Evolutionary conservation across 2,329 filamentous ascomycete species (phyloP).

Genomic region (Trichoderma citrinoviride): DNA sequence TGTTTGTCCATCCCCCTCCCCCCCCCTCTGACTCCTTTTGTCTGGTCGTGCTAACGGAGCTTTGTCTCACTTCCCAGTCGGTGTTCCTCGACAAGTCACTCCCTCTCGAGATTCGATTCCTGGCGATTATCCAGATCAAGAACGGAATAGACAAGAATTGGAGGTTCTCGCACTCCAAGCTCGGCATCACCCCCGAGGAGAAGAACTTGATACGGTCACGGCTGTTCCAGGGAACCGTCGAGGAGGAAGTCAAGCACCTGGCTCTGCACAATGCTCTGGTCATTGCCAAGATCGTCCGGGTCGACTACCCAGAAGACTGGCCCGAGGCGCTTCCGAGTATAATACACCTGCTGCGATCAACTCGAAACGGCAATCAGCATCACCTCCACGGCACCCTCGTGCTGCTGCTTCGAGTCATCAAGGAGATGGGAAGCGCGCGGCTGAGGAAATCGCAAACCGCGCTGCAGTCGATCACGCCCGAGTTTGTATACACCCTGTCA

Average conservation of each 20-base stretch:
- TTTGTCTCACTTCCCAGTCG: constrained; percentile 35
- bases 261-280: constrained; percentile 87
- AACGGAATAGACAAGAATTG: constrained; percentile 96
- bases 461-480: constrained; percentile 74
- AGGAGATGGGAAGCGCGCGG: constrained; percentile 81
- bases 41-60: neutral
- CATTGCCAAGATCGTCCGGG: constrained; percentile 80
- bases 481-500: constrained; percentile 76
- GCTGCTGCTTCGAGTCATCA: constrained; percentile 80
- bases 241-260: constrained; percentile 71
- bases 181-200: constrained; percentile 70
- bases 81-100: constrained; percentile 78
- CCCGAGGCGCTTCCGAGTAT: constrained; percentile 59
- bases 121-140: constrained; percentile 91
- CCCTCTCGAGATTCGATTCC: constrained; percentile 75
- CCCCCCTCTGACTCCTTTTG: neutral
- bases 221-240: constrained; percentile 72
- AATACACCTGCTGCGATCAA: constrained; percentile 59
- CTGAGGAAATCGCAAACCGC: constrained; percentile 71
- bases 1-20: neutral
- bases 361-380: constrained; percentile 53
- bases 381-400: constrained; percentile 71
- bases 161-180: constrained; percentile 57
- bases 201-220: constrained; percentile 73
- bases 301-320: constrained; percentile 90